These are phyloP conservation scores for Cichorium intybus DNA, from an alignment of 140 eudicot genomes.

Conservation along the genomic window DNA sequence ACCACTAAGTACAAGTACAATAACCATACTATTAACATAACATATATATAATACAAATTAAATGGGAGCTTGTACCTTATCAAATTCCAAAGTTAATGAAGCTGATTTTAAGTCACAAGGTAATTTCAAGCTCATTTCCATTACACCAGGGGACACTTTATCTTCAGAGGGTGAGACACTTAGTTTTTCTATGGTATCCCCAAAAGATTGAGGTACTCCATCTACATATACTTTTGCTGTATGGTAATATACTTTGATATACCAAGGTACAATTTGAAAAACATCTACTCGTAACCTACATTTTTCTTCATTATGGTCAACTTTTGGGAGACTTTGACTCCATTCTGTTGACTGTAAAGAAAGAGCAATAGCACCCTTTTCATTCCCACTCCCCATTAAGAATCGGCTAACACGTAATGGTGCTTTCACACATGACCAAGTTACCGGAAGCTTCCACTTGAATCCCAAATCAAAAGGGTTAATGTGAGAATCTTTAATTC, in stretches of 20 bases:
- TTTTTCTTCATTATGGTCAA: slow-evolving; percentile 29
- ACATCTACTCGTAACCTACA: slow-evolving; percentile 59
- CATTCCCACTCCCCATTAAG: slow-evolving; percentile 94
- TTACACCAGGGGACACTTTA: slow-evolving; percentile 89
- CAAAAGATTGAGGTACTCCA: slow-evolving; percentile 49
- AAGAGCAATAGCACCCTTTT: slow-evolving; percentile 89
- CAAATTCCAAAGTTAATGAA: slow-evolving; percentile 80
- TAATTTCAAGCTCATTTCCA: slow-evolving; percentile 73
- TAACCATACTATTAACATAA: neutral
- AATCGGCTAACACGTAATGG: slow-evolving; percentile 79
- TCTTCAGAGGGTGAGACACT: slow-evolving; percentile 94
- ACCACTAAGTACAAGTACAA: slow-evolving; percentile 1
- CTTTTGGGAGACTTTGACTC: slow-evolving; percentile 29
- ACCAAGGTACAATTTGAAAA: slow-evolving; percentile 98
- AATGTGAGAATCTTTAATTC: slow-evolving; percentile 41
- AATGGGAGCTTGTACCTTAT: slow-evolving; percentile 57
- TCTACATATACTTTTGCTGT: slow-evolving; percentile 63
- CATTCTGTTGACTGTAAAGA: slow-evolving; percentile 58
- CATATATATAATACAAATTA: slow-evolving; percentile 1
- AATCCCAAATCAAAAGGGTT: slow-evolving; percentile 72
- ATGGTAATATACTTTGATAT: slow-evolving; percentile 90
- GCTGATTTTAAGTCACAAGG: slow-evolving; percentile 81
- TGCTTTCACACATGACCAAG: slow-evolving; percentile 77
- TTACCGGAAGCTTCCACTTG: slow-evolving; percentile 72
- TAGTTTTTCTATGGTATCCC: slow-evolving; percentile 50